Conservation (phyloP, 495 filamentous ascomycete genomes). For the Tuber magnatum region DNA sequence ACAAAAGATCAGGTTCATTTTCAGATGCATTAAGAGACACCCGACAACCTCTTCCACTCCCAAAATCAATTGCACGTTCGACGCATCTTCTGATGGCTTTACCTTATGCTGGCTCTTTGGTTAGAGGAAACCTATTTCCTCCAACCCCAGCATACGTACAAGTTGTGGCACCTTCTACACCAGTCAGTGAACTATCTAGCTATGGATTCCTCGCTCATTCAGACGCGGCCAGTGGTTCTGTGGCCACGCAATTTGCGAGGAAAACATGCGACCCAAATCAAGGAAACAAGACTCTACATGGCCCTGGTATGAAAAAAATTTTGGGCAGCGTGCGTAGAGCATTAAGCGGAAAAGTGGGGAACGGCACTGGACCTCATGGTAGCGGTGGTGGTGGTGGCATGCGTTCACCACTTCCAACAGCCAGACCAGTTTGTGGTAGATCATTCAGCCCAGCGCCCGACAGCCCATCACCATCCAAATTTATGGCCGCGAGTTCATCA, state of each 20-base stretch:
- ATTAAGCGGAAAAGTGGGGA: conserved; percentile 58
- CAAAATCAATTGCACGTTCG: conserved; percentile 40
- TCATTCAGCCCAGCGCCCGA: conserved; percentile 18
- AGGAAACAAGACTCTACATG: conserved; percentile 41
- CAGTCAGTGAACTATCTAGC: conserved; percentile 39
- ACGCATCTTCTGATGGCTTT: conserved; percentile 54
- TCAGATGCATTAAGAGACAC: conserved; percentile 81
- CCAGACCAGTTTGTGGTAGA: conserved; percentile 17
- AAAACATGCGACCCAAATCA: conserved; percentile 13
- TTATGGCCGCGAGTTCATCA: conserved; percentile 26
- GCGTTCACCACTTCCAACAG: conserved; percentile 6
- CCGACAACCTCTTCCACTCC: conserved; percentile 43
- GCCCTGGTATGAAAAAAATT: conserved; percentile 70
- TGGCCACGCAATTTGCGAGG: conserved; percentile 9
- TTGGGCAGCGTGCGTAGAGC: conserved; percentile 82
- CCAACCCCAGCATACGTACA: conserved; percentile 71
- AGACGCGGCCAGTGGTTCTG: conserved; percentile 16
- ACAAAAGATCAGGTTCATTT: conserved; percentile 70
- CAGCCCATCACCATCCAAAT: conserved; percentile 19
- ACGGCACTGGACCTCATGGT: neutral
- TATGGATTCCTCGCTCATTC: conserved; percentile 7
- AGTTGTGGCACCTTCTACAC: conserved; percentile 58
- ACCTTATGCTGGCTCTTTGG: conserved; percentile 71
- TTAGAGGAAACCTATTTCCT: conserved; percentile 72
- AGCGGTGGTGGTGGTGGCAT: conserved; percentile 8